Evolutionary conservation across 2,329 filamentous ascomycete genomes (phyloP).

Genomic region (Stylonectria norvegica): DNA sequence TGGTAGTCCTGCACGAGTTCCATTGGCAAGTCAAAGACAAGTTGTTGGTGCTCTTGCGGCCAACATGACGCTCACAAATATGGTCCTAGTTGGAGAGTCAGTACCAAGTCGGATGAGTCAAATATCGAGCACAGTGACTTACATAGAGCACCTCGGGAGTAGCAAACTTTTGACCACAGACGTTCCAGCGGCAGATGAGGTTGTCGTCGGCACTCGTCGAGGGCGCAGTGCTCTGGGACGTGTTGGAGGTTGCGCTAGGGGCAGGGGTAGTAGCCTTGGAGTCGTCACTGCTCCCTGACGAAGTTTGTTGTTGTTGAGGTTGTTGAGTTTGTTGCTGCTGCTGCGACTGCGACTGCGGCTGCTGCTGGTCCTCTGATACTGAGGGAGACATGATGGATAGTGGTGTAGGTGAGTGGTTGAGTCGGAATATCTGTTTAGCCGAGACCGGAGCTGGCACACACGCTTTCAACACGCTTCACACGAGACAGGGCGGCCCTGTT

Average conservation of each 20-base stretch:
- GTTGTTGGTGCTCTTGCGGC: constrained; percentile 98
- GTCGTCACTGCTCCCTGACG: constrained; percentile 41
- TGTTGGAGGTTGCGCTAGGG: constrained; percentile 46
- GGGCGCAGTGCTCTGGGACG: constrained; percentile 40
- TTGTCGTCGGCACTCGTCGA: constrained; percentile 49
- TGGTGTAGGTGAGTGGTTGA: no score
- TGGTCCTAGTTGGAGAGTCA: constrained; percentile 66
- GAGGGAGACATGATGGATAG: constrained; percentile 35
- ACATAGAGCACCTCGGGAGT: constrained; percentile 59
- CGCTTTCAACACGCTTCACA: constrained; percentile 11
- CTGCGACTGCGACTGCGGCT: constrained; percentile 15
- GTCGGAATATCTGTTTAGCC: constrained; percentile 22
- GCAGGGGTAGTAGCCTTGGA: constrained; percentile 54
- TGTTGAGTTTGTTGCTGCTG: constrained; percentile 21
- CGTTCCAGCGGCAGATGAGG: constrained; percentile 59
- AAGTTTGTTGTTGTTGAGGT: constrained; percentile 27
- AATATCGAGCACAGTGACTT: constrained; percentile 30
- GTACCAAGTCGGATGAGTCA: background rate
- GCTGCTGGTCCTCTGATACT: constrained; percentile 26
- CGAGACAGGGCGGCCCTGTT: constrained; percentile 6
- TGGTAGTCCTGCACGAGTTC: constrained; percentile 93
- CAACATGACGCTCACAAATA: constrained; percentile 96
- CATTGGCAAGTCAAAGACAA: constrained; percentile 95
- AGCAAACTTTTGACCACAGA: constrained; percentile 56
- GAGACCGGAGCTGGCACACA: constrained; percentile 11